A percentile compares a stretch with the other conserved stretches of the same genome.
Evolutionary conservation across 1,284 basidiomycete species (phyloP).

Genomic region (Xerocomus amazonicus): DNA sequence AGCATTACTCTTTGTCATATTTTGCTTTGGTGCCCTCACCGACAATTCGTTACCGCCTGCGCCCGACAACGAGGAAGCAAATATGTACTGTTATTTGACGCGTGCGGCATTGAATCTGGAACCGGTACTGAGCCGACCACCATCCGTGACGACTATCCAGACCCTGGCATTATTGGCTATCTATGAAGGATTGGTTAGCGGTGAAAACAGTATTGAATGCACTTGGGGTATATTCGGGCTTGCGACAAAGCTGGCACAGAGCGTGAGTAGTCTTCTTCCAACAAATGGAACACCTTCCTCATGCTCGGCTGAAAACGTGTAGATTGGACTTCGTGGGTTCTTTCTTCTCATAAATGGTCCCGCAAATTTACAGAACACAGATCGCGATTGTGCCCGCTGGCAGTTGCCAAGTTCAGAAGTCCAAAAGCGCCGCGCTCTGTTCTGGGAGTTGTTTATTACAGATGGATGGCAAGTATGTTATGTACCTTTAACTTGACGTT

Average conservation of each 20-base stretch:
- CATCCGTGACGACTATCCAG: slow-evolving; percentile 66
- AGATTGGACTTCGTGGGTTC: slow-evolving; percentile 64
- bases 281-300: slow-evolving; percentile 3
- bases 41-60: slow-evolving; percentile 48
- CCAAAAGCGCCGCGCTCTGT: slow-evolving; percentile 64
- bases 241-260: slow-evolving; percentile 60
- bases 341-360: not conserved
- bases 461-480: slow-evolving; percentile 60
- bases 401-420: slow-evolving; percentile 54
- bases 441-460: slow-evolving; percentile 70
- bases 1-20: slow-evolving; percentile 53
- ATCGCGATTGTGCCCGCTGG: slow-evolving; percentile 69
- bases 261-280: slow-evolving; percentile 43
- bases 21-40: slow-evolving; percentile 56
- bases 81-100: slow-evolving; percentile 52
- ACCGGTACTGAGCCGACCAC: slow-evolving; percentile 62
- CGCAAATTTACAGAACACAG: slow-evolving; percentile 33
- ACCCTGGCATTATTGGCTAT: slow-evolving; percentile 63
- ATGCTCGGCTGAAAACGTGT: slow-evolving; percentile 9
- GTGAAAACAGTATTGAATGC: slow-evolving; percentile 58
- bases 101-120: slow-evolving; percentile 61
- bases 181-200: slow-evolving; percentile 56
- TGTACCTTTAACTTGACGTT: not conserved
- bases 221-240: slow-evolving; percentile 61
- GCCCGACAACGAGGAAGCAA: slow-evolving; percentile 49